Base-by-base conservation (phyloP, 192 early-diverging fungal species). In the Haplosporangium gracile region DNA sequence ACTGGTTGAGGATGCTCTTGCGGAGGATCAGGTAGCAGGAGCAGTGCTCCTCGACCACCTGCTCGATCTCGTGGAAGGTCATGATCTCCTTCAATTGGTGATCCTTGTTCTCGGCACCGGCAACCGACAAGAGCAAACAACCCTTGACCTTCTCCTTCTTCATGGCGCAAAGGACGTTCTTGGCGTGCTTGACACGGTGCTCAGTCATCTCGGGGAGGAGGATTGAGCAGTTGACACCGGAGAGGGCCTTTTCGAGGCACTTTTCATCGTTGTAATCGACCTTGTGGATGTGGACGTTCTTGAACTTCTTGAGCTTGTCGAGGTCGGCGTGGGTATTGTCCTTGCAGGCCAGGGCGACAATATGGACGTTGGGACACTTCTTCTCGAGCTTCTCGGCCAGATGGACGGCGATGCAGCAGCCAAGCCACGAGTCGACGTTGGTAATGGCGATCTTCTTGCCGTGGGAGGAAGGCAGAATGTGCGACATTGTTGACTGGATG, bases 41-140 rank as follows among this genome's bases (percentile, higher is more conserved):
- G 26, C 70, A 73, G n/a, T 74, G 9, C 32, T 73, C 13, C 26
- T 83, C 22, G 70, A 83, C 60, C 20, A 13, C 0, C 22, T 68
- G 36, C 43, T 83, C 82, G 53, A 83, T 77, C 63, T 83, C 76
- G 63, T 74, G 71, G 47, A 72, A 83, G 26, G 76, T 51, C 22
- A 68, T n/a, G 60, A 83, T 57, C 60, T 72, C 70, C 40, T 77
- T 76, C 36, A 83, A 47, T 32, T 63, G 11, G 63, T 39, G 57
- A 39, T 43, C 24, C 45, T 75, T 71, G 34, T 38, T 65, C 29
- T 34, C 43, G 38, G 82, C 75, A 36, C 76, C 76, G 2, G 68
- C 70, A 29, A 72, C 70, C 22, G 82, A 83, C 63, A 83, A 1
- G 43, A 83, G 29, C 42, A 83, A 16, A n/a, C 70, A 74, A 4